These are phyloP conservation scores for Macrophomina phaseolina DNA, from an alignment of 2,329 filamentous ascomycete genomes.

Conservation along the genomic window DNA sequence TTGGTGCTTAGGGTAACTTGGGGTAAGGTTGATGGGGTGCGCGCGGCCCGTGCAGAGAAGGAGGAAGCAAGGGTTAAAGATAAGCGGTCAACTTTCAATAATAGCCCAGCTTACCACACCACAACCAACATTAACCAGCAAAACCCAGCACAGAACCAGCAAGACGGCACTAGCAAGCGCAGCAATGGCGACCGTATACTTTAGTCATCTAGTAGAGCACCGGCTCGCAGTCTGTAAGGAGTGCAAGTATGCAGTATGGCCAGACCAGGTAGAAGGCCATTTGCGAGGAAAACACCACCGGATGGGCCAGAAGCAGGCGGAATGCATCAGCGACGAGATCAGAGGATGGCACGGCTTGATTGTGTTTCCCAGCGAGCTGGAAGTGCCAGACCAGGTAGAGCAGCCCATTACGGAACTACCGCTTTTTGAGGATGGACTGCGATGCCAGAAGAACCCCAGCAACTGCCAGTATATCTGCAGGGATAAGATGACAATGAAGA, in stretches of 20 bases:
- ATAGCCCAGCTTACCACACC: too few species aligned
- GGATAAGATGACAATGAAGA: conserved; percentile 15
- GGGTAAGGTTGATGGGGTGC: too few species aligned
- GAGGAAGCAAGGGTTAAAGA: too few species aligned
- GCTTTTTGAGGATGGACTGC: conserved; percentile 5
- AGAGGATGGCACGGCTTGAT: neutral
- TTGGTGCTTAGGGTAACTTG: too few species aligned
- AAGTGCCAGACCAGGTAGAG: neutral
- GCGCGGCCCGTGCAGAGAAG: too few species aligned
- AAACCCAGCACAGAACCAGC: too few species aligned
- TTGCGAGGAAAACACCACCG: conserved; percentile 12
- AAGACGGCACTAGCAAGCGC: too few species aligned
- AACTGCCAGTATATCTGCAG: conserved; percentile 19
- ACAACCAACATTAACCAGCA: too few species aligned
- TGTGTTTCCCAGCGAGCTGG: neutral
- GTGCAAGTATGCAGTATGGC: conserved; percentile 13
- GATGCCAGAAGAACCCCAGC: conserved; percentile 23
- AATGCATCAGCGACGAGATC: neutral
- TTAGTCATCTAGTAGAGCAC: conserved; percentile 28
- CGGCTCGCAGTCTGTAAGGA: conserved; percentile 5
- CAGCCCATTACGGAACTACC: neutral
- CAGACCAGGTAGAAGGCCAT: conserved; percentile 25
- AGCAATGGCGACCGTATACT: conserved; percentile 25
- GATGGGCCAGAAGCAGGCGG: neutral
- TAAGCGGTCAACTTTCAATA: too few species aligned